Evolutionary conservation across 2,329 filamentous ascomycete species (phyloP), one percentile per base, ranked within the genome.

Genomic region (Clarireedia hainanense): DNA sequence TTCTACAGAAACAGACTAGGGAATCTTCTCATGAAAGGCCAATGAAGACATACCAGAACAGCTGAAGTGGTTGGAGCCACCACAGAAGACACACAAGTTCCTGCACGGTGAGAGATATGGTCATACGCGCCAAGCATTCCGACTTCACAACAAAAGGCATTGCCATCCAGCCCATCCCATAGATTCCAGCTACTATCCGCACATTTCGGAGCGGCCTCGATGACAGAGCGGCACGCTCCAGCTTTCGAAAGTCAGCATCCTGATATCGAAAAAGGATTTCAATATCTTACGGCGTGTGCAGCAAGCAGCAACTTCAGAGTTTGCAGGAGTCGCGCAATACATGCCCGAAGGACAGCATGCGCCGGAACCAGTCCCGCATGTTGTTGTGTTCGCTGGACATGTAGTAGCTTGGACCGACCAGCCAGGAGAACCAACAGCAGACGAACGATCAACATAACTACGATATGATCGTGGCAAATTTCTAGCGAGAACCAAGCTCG

Each of bases 251-350:
- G 46, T 57, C 34, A 54, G 39, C 24, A 34, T 30, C 17, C 3
- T 34, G 14, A 37, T 39, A 50, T n/a, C 14, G 20, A 12, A 26
- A 7, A 4, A 9, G 9, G 5, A 20, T 5, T 10, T 24, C 5
- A 3, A 9, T 42, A 20, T 14, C 50, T 52, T 52, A 59, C 58
- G 15, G 30, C n/a, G 43, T 24, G 55, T 20, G 48, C 58, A 59
- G 37, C 58, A 59, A 23, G 58, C 55, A 37, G 56, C 58, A 40
- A 59, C 55, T 26, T 59, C 55, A n/a, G 54, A 46, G 36, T 57
- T 59, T 7, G 43, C 58, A 50, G 47, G 47, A 10, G 52, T n/a
- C 14, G 50, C 52, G 23, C 58, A 59, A 30, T 48, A 20, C 23
- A 59, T 52, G 34, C 26, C 45, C 5, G 55, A 55, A 17, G 58